phyloP scores from a whole-genome alignment of 192 early-diverging fungal species.

The Entomortierella beljakovae region DNA sequence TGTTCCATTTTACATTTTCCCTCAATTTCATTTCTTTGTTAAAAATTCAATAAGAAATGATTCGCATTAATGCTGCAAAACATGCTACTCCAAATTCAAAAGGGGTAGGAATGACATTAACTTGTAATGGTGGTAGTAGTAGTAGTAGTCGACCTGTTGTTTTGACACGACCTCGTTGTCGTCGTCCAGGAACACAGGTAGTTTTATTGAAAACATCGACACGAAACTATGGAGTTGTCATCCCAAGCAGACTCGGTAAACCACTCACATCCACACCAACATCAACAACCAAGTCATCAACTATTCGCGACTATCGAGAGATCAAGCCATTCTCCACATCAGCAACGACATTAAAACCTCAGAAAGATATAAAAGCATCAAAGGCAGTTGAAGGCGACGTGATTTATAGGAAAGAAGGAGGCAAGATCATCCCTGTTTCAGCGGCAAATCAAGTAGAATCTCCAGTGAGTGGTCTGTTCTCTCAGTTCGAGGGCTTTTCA shows the following conservation, averaged over 20 bases:
- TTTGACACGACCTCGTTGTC: constrained; percentile 11
- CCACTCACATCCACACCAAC: background rate
- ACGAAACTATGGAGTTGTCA: no score
- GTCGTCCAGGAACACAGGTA: constrained; percentile 25
- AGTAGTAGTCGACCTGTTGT: background rate
- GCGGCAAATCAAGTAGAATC: background rate
- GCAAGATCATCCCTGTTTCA: constrained; percentile 39
- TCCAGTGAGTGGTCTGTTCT: constrained; percentile 37
- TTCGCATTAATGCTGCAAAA: constrained; percentile 10
- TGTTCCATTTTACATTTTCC: no score
- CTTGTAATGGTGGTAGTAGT: no score
- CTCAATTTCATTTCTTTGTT: no score
- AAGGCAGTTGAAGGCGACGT: constrained; percentile 28
- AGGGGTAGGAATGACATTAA: no score
- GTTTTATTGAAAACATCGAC: constrained; percentile 9
- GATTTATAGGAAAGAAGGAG: constrained; percentile 33
- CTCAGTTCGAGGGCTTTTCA: constrained; percentile 23
- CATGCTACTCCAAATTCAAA: constrained; percentile 3
- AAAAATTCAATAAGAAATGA: constrained; percentile 4
- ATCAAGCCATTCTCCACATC: background rate
- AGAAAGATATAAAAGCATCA: background rate
- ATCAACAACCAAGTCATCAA: background rate
- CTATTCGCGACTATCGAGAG: background rate
- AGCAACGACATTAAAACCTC: background rate
- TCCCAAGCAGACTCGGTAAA: no score